Percentiles rank a stretch among this genome's conserved stretches.
Conservation (phyloP, 805 yeast species). For the Wickerhamiella slavikovae region DNA sequence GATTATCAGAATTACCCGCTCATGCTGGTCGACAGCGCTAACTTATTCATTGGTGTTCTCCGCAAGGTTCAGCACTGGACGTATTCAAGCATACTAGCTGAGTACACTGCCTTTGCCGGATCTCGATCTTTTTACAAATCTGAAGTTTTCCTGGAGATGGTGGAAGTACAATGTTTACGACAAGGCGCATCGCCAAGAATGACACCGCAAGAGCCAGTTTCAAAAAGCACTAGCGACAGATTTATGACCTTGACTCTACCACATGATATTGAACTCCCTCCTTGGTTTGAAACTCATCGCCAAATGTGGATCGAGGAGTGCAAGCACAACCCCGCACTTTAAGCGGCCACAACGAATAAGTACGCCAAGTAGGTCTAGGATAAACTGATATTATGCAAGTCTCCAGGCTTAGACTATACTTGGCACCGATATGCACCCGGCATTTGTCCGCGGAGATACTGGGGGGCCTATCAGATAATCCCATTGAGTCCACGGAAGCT, state of each 20-base stretch:
- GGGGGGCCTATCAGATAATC: no score
- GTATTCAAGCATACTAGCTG: constrained; percentile 63
- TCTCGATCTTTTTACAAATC: constrained; percentile 56
- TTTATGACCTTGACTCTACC: constrained; percentile 28
- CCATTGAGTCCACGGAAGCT: no score
- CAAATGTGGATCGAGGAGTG: constrained; percentile 20
- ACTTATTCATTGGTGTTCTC: constrained; percentile 59
- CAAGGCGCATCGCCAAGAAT: constrained; percentile 28
- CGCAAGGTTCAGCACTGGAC: constrained; percentile 80
- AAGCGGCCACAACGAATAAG: no score
- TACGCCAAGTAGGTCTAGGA: no score
- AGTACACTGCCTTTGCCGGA: constrained; percentile 60
- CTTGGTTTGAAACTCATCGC: constrained; percentile 51
- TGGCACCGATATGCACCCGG: no score
- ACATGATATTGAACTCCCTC: constrained; percentile 40
- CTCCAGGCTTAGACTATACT: no score
- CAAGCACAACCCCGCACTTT: no score
- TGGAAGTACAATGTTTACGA: no score
- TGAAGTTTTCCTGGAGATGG: constrained; percentile 62
- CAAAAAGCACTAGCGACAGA: constrained; percentile 16
- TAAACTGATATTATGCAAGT: no score
- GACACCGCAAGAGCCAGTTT: constrained; percentile 29
- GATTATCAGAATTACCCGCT: constrained; percentile 44
- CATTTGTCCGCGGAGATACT: no score
- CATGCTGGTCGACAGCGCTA: constrained; percentile 59